Base-by-base conservation (phyloP, 1,139 yeast species). In the Saccharomyces hybrid region DNA sequence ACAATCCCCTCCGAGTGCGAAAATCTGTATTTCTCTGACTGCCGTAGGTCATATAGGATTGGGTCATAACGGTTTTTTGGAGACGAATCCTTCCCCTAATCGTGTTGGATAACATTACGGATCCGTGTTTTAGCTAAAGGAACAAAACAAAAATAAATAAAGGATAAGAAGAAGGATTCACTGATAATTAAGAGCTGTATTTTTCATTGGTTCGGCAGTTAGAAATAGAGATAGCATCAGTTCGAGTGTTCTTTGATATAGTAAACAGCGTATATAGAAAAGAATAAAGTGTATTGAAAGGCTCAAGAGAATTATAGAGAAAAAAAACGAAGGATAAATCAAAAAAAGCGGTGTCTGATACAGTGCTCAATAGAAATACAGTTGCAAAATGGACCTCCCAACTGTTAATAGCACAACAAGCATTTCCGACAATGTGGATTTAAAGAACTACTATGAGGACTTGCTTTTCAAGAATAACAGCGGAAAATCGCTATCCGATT, bases 351-450 rank as follows among this genome's bases (percentile, higher is more conserved):
- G 25, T 38, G 16, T 38, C 8, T 38, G 23, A 38, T 38, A 38
- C 9, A 38, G 25, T 20, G 20, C 23, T 47, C 11, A 6, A 27
- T 28, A 30, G 7, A 13, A 25, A 13, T 26, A 54, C 54, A 58
- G 53, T 58, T 23, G 51, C 58, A 9, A 46, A 46, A 51, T 51
- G 30, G 70, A 66, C 50, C 55, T 67, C 34, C 71, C 70, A n/a
- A 65, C 69, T 30, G 63, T 68, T n/a, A 68, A 62, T 53, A 67
- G 71, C 54, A 63, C 68, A 4, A 67, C 71, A 8, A 64, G 69
- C 53, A 59, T 68, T 30, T 68, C 71, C 13, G 71, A 68, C 53
- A 68, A 68, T 52, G 62, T 65, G 38, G 69, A 63, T 48, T 56
- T 68, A 51, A 62, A 63, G 53, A 66, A 67, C 52, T 67, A 68